Evolutionary conservation across 78 protist species (phyloP).

Genomic region (Dictyostelium firmibasis): DNA sequence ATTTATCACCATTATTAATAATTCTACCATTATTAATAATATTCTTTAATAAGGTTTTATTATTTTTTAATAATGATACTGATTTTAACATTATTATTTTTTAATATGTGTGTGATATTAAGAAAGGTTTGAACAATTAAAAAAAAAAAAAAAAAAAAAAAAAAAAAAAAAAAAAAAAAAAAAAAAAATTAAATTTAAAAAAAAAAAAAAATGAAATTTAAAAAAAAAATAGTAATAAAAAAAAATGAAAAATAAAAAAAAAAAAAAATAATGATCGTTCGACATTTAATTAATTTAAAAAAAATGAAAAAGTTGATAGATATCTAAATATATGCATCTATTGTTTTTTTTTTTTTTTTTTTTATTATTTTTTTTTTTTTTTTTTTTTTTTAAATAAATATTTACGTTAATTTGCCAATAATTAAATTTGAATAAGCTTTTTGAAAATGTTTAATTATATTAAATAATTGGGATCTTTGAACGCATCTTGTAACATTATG

Average conservation of each 20-base stretch:
- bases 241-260: neutral
- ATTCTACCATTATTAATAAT: neutral
- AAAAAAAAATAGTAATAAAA: neutral
- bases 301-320: neutral
- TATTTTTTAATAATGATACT: neutral
- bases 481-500: slow-evolving; percentile 5
- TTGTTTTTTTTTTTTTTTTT: too few species aligned
- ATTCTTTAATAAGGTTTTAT: neutral
- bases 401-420: neutral
- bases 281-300: neutral
- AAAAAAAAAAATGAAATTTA: neutral
- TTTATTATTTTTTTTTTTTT: neutral
- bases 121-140: neutral
- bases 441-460: neutral
- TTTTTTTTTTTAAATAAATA: neutral
- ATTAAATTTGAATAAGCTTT: neutral
- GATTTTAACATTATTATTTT: neutral
- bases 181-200: neutral
- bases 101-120: neutral
- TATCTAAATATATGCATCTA: too few species aligned
- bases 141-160: neutral
- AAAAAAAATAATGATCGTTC: neutral
- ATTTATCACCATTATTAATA: neutral
- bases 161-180: neutral
- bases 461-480: neutral